Evolutionary conservation across 2,329 filamentous ascomycete genomes (phyloP).

Genomic region (Bipolaris victoriae): DNA sequence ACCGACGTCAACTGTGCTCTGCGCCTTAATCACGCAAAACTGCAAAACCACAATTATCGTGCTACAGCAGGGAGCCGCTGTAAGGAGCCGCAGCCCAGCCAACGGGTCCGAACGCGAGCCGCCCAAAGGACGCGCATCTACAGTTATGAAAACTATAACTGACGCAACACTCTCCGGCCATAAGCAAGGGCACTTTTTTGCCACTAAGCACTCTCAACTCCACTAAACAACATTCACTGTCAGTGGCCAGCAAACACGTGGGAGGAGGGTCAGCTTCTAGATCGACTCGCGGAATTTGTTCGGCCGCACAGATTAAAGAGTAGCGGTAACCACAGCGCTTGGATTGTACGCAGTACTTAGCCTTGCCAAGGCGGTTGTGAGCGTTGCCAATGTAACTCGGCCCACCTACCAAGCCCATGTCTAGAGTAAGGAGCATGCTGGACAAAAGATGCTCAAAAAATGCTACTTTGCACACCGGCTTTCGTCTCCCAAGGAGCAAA

Average conservation of each 20-base stretch:
- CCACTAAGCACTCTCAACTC: background rate
- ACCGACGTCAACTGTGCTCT: background rate
- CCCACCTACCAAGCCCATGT: background rate
- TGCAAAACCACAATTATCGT: too few species aligned
- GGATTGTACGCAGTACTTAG: background rate
- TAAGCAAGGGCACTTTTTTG: background rate
- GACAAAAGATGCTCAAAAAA: background rate
- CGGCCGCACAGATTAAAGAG: conserved; percentile 4
- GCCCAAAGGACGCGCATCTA: background rate
- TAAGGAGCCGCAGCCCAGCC: background rate
- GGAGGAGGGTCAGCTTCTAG: background rate
- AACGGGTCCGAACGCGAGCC: background rate
- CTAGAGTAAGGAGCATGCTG: background rate
- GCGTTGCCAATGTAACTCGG: background rate
- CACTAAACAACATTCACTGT: background rate
- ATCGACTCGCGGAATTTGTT: conserved; percentile 13
- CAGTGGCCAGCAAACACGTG: background rate
- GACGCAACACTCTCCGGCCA: background rate
- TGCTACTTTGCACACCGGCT: background rate
- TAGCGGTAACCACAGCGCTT: background rate
- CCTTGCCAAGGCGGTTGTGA: conserved; percentile 4
- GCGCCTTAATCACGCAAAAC: background rate
- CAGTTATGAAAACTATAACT: background rate
- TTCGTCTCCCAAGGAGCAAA: background rate
- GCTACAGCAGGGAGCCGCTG: background rate